Conservation (phyloP, 179 eudicot species). For the Beta lomatogona region DNA sequence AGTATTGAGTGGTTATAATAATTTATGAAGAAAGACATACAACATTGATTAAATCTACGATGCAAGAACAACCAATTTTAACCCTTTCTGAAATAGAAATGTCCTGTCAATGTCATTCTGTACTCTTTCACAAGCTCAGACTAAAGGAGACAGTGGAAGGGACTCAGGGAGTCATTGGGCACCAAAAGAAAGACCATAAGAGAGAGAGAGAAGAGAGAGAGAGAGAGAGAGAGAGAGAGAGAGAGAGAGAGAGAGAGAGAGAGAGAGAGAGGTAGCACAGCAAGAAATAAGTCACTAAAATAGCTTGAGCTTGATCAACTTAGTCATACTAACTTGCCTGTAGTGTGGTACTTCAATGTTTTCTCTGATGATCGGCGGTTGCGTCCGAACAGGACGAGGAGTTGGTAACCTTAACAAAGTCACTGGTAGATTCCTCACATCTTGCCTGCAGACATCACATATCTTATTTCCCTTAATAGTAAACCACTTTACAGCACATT, state of each 20-base stretch:
- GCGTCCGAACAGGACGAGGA: slow-evolving; percentile 27
- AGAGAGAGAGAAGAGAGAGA: too few species aligned
- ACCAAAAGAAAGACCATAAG: not conserved
- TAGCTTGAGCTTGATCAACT: slow-evolving; percentile 12
- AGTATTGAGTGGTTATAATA: too few species aligned
- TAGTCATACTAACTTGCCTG: slow-evolving; percentile 29
- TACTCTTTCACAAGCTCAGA: slow-evolving; percentile 1
- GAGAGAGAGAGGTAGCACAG: not conserved
- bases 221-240: not conserved
- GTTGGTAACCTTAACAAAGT: slow-evolving; percentile 34
- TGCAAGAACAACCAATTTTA: not conserved
- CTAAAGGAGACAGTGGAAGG: not conserved
- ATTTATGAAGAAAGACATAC: too few species aligned
- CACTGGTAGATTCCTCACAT: slow-evolving; percentile 39
- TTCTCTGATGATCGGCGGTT: slow-evolving; percentile 31
- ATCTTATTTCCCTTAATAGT: slow-evolving; percentile 42
- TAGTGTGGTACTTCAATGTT: slow-evolving; percentile 24
- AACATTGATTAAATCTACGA: not conserved
- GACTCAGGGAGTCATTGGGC: not conserved
- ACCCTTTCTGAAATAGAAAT: not conserved
- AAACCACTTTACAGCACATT: slow-evolving; percentile 45
- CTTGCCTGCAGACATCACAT: slow-evolving; percentile 40
- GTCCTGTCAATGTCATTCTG: not conserved
- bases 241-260: too few species aligned
- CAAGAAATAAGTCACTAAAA: not conserved